Base-by-base conservation (phyloP, 257 asterid genomes). In the Capsicum chinense region DNA sequence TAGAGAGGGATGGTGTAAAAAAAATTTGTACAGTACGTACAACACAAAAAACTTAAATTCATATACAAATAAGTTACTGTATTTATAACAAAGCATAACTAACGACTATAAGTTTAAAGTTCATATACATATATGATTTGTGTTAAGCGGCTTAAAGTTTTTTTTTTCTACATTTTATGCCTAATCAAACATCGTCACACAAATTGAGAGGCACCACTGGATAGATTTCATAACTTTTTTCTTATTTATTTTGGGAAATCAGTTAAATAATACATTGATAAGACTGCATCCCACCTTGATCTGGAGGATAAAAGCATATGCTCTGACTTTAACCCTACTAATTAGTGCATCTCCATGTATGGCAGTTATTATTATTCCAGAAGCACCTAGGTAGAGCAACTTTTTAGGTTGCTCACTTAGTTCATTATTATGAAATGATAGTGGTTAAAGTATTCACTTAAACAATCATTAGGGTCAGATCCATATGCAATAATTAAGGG, bases 261-360 rank as follows among this genome's bases (percentile, higher is more conserved):
- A 74, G 6, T n/a, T 44, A 50, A 76, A 50, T 50, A 76, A 76
- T 50, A 26, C 33, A 52, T 76, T 50, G 47, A 76, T 47, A 50
- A 76, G 81, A 76, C 62, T 74, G 81, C 62, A 74, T 70, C 79
- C 13, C 81, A 52, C 47, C 63, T 76, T 76, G 63, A 50, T 33
- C 81, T 13, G 62, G 47, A 19, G 60, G 62, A 50, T 50, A 74
- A 50, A 74, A 52, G 2, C 44, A 74, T 3, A 74, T 48, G 19
- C n/a, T 73, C n/a, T 73, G 39, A 21, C 54, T 26, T 39, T 74
- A 74, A 3, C 81, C 47, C 62, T 76, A 76, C 60, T 21, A 26
- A 64, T 64, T 64, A 26, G 21, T 76, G 63, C 81, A 21, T 52
- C 42, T 74, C 6, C 80, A n/a, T 47, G 1, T 10, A n/a, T 47